Evolutionary conservation across 2,329 filamentous ascomycete genomes (phyloP), one percentile per base, ranked within the genome.

Genomic region (Coniosporium tulheliwenetii): DNA sequence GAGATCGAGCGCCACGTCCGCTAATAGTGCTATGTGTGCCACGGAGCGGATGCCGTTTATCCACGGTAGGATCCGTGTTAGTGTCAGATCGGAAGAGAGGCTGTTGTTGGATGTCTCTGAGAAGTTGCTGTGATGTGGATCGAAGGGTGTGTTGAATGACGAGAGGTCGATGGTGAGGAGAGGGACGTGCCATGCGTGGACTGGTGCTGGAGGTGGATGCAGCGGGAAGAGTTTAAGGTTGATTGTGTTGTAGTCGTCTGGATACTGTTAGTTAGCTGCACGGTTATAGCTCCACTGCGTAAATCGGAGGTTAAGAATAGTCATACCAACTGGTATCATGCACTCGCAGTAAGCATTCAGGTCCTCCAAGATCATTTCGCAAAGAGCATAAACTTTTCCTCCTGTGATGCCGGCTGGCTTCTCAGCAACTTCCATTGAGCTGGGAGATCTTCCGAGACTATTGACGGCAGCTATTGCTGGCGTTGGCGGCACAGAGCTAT

Each of bases 281-380:
- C 10, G 29, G 47, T 47, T 16, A 29, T 19, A 10, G 15, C 12
- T 13, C 8, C 33, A 39, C 30, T 37, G 8, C 38, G 30, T 31
- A 34, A 30, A 32, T 34, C 16, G 10, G 38, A 32, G 10, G 9
- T 38, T 38, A 29, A n/a, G 43, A 29, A 14, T 41, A 9, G 12
- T 66, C 74, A 47, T 64, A 87, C 84, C 84, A 47, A 95, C 89
- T 0, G 87, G 87, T 53, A 95, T 94, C 87, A 94, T 94, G 69
- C 87, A 94, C 65, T 98, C 91, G 55, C 85, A 87, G 55, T 95
- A 98, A 52, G 93, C 93, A 56, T 96, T 95, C 50, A 98, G 57
- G 57, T 98, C 87, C 62, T 95, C 86, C 50, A 96, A 70, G 48
- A 98, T 63, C 49, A 82, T 85, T 65, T 89, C 83, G 53, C 94